Base-by-base conservation (phyloP, 2,329 filamentous ascomycete genomes). In the Helicocarpus griseus region DNA sequence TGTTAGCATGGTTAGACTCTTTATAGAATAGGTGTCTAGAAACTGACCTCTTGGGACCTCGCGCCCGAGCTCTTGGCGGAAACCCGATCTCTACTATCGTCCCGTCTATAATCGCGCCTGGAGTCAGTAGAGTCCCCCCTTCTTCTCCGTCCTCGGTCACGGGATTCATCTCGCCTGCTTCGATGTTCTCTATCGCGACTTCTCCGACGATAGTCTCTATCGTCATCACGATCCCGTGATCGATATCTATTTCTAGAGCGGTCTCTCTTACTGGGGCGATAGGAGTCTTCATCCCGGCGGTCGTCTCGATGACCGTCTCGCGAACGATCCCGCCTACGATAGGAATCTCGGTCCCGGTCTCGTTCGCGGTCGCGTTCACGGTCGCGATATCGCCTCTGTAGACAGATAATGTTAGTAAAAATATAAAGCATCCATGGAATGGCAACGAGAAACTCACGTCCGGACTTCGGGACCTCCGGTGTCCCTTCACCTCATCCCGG, bases 111-210 rank as follows among this genome's bases (percentile, higher is more conserved):
- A 68, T 82, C 81, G 63, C 77, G 68, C 68, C 77, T 79, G 61
- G 83, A 82, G 71, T 89, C 85, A 77, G 81, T 77, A 69, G 85
- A 86, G 69, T 78, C 81, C 68, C 85, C 86, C 67, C 80, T 80
- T 65, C 80, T 80, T 60, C 76, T 77, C 65, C 77, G 78, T 63
- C 71, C 74, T 66, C 78, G 79, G 63, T 87, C 85, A 67, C 79
- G 80, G 67, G 82, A 87, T 63, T 83, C 84, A 69, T 88, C 86
- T 77, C 83, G 83, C 73, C 83, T 83, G 62, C 73, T 71, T 65
- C 83, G 82, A 61, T 81, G 74, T 61, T 87, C 82, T 65, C 83
- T 76, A 49, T 89, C 86, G 61, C 84, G 80, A 67, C 83, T 84
- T 65, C 80, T 74, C 52, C 76, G 75, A 54, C 79, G 76, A 54